phyloP scores from a whole-genome alignment of 768 basidiomycete genomes.

The Pleurotus platypus region DNA sequence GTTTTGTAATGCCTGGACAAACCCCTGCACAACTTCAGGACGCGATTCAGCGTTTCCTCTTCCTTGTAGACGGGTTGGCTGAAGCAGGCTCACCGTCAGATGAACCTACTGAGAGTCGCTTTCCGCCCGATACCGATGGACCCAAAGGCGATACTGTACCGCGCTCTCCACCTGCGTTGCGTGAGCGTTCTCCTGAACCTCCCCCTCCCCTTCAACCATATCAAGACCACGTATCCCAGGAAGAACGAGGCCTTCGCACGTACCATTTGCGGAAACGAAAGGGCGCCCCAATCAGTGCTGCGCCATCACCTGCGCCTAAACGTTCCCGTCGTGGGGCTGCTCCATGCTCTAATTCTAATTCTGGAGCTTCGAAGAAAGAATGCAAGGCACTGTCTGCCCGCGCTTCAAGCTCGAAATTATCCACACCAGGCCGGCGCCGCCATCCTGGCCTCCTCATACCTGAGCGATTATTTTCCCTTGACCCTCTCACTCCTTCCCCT shows the following conservation, averaged over 20 bases:
- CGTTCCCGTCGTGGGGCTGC: not conserved
- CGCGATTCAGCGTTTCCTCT: constrained; percentile 11
- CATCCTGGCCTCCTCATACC: not conserved
- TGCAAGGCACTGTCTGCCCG: not conserved
- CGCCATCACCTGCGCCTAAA: not conserved
- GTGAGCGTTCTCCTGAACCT: not conserved
- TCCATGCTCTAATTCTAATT: not conserved
- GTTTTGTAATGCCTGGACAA: constrained; percentile 19
- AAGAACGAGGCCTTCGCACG: not conserved
- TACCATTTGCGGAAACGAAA: not conserved
- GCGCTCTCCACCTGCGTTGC: not conserved
- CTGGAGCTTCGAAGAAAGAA: not conserved
- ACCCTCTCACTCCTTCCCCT: constrained; percentile 4
- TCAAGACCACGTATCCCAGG: not conserved
- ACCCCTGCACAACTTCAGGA: constrained; percentile 11
- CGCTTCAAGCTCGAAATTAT: not conserved
- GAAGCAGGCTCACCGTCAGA: not conserved
- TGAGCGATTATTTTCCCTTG: not conserved
- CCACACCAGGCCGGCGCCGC: not conserved
- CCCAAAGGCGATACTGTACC: not conserved
- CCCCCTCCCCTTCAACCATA: not conserved
- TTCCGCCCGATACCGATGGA: not conserved
- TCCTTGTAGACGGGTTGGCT: constrained; percentile 5
- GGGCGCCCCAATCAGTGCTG: not conserved
- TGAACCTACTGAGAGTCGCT: not conserved